phyloP scores from a whole-genome alignment of 495 filamentous ascomycete species.

The Penicillium diatomitis region DNA sequence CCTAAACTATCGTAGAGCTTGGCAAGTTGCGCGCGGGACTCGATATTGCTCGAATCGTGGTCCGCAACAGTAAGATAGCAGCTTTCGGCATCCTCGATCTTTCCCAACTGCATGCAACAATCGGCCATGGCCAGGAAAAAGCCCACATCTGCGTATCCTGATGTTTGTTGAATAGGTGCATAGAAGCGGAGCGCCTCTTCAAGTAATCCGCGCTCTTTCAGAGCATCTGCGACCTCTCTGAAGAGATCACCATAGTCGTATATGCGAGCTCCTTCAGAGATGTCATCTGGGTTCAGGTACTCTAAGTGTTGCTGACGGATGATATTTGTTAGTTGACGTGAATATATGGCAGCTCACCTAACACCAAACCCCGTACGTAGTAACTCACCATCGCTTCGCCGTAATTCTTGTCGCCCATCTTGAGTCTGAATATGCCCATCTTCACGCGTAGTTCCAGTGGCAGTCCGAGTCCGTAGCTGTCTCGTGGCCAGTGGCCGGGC shows the following conservation, averaged over 20 bases:
- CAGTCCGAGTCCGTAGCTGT: constrained; percentile 64
- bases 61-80: constrained; percentile 64
- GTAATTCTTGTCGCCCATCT: constrained; percentile 46
- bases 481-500: constrained; percentile 42
- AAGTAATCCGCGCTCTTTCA: constrained; percentile 48
- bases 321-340: constrained; percentile 1
- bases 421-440: constrained; percentile 71
- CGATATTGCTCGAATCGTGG: constrained; percentile 55
- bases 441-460: constrained; percentile 81
- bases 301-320: constrained; percentile 47
- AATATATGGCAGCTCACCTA: no score
- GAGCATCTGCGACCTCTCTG: constrained; percentile 57
- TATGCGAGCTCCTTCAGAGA: constrained; percentile 38
- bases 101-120: constrained; percentile 57
- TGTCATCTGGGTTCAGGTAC: constrained; percentile 52
- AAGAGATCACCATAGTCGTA: constrained; percentile 67
- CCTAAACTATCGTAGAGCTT: constrained; percentile 68
- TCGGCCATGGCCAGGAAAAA: constrained; percentile 63
- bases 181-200: constrained; percentile 68
- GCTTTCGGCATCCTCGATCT: constrained; percentile 59
- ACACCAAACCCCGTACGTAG: no score
- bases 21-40: constrained; percentile 65
- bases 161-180: constrained; percentile 50
- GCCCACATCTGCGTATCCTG: constrained; percentile 48
- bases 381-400: constrained; percentile 70